Base-by-base conservation (phyloP, 1,284 basidiomycete species). In the Tylopilus sp. region DNA sequence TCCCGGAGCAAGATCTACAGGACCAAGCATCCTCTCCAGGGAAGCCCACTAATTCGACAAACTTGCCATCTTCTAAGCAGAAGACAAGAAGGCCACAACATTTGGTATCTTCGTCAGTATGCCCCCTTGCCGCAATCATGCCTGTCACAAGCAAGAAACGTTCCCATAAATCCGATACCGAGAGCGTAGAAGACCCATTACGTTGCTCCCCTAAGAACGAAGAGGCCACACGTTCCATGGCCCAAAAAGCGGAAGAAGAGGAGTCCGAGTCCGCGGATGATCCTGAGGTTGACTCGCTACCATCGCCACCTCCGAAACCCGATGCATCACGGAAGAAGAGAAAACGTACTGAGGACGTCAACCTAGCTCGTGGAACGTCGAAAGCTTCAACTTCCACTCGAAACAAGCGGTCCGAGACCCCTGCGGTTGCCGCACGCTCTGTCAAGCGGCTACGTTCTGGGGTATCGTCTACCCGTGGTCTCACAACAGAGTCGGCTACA, bases 301-400 rank as follows among this genome's bases (percentile, higher is more conserved):
- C 65, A 16, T 64, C 68, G 3, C 64, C 63, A 34, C 60, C 50
- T 19, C n/a, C 36, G 9, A 64, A 60, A 42, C 9, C 40, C 4
- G 51, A 48, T 31, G 18, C 44, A 16, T 56, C 60, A 34, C 72
- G 71, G 29, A 84, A 82, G 59, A 75, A 81, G 38, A 83, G 78
- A 60, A 83, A 80, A 57, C 76, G 78, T 2, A 54, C 53, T 13
- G 65, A 59, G 21, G 63, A 59, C 41, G 38, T 40, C 44, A 66
- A 60, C 55, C 48, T 55, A 35, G 37, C 38, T 46, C 51, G 61
- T 33, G 58, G 48, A 16, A 49, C 44, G 28, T 55, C 57, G 18
- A 70, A 61, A 46, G 38, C 58, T 23, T 58, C 65, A 1, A 60
- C 61, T 10, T 60, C 56, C 36, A 52, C 57, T 30, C 59, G 64